Evolutionary conservation across 495 filamentous ascomycete genomes (phyloP), one percentile per base, ranked within the genome.

Genomic region (Aspergillus ellipticus): DNA sequence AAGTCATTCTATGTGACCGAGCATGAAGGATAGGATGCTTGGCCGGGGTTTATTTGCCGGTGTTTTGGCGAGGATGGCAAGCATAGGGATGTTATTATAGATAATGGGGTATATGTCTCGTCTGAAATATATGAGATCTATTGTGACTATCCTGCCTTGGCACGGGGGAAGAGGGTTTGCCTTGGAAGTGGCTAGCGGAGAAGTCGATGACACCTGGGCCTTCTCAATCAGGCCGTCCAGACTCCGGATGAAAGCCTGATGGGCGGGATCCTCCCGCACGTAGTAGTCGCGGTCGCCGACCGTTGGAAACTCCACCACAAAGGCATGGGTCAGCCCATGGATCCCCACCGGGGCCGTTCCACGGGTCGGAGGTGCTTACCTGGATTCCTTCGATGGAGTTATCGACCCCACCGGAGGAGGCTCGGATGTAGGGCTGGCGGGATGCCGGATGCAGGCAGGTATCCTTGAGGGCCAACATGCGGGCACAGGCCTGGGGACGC

Each of bases 321-420:
- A 78, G 1, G 71, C 74, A 58, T 78, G 75, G 6, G 72, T 75
- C 2, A 76, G 74, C 6, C 71, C 72, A 52, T 57, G 51, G 64
- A 68, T 29, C 37, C 7, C n/a, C n/a, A n/a, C n/a, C n/a, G n/a
- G n/a, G 5, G 13, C 15, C 17, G 28, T 39, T 24, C 11, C 5
- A 45, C 8, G 42, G 16, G 8, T 6, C 31, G 15, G 31, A 33
- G 17, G 20, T n/a, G 52, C 64, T 51, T 73, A 89, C 87, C 67
- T 86, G 80, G 11, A 78, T 66, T 5, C 82, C 85, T 67, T 90
- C 87, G 0, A 70, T 68, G 1, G 84, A 88, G 62, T 85, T 87
- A 58, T 90, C 82, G 49, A 63, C 67, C 0, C 88, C 87, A 2
- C 84, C 87, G 0, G 74, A 80, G 4, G 76, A 61, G 0, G 80